Conservation (phyloP, 495 filamentous ascomycete species). For the Darksidea phi region DNA sequence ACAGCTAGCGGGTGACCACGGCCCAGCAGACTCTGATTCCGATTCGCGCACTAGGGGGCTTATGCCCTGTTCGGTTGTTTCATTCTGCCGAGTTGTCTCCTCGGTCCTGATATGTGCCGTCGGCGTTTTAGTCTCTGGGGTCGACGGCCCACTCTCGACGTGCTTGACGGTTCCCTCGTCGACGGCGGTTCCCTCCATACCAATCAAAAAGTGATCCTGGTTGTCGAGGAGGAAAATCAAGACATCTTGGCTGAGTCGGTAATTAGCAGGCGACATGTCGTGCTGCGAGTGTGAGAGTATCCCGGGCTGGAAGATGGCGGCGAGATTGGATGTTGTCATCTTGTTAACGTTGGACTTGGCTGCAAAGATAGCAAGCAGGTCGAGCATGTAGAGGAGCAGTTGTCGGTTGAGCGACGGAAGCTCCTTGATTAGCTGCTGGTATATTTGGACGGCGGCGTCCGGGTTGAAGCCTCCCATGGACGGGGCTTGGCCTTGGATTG, state of each 20-base stretch:
- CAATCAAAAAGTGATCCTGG: constrained; percentile 70
- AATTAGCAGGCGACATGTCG: constrained; percentile 91
- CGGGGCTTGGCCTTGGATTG: constrained; percentile 53
- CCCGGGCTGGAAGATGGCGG: constrained; percentile 96
- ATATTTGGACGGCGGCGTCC: constrained; percentile 71
- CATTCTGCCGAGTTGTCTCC: too few relatives aligned
- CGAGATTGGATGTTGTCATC: constrained; percentile 91
- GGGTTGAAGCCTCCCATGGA: constrained; percentile 66
- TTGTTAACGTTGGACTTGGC: constrained; percentile 95
- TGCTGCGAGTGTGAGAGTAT: constrained; percentile 91
- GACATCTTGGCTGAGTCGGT: constrained; percentile 92
- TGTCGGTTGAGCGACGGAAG: constrained; percentile 92
- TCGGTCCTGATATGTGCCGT: constrained; percentile 54
- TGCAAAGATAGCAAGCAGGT: constrained; percentile 96
- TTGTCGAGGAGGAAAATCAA: constrained; percentile 98
- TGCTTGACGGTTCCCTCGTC: constrained; percentile 86
- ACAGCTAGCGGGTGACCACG: too few relatives aligned
- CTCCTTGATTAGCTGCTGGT: constrained; percentile 88
- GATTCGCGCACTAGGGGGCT: too few relatives aligned
- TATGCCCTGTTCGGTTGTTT: too few relatives aligned
- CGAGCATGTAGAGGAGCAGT: constrained; percentile 91
- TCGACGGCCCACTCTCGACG: constrained; percentile 62
- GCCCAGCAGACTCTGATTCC: too few relatives aligned
- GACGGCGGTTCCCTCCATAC: constrained; percentile 87
- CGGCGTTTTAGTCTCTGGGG: constrained; percentile 57